Percentiles rank a stretch among this genome's conserved stretches.
These are phyloP conservation scores for Russula brevipes DNA, from an alignment of 768 basidiomycete genomes.

Conservation along the genomic window DNA sequence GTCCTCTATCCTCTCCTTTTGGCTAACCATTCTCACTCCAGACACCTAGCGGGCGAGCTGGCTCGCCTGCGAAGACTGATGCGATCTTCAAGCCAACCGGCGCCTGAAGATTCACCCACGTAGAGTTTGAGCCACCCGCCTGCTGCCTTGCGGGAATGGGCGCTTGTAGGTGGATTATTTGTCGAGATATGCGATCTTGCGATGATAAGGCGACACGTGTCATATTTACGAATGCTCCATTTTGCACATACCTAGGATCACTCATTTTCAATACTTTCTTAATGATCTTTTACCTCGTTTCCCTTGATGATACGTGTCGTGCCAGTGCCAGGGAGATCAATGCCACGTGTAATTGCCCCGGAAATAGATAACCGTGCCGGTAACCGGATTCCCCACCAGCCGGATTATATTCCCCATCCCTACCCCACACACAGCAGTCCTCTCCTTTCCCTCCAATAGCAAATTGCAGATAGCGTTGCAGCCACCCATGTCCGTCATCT, in stretches of 20 bases:
- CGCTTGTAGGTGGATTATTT: neutral
- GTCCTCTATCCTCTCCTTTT: neutral
- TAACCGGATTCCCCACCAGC: neutral
- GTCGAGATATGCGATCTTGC: neutral
- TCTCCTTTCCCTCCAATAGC: too few relatives aligned
- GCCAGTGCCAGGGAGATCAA: too few relatives aligned
- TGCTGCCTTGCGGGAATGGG: neutral
- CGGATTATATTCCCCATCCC: neutral
- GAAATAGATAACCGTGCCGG: too few relatives aligned
- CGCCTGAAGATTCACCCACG: slow-evolving; percentile 12
- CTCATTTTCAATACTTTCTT: slow-evolving; percentile 17
- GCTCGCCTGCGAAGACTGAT: slow-evolving; percentile 68
- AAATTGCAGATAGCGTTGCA: neutral
- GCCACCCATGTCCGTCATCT: slow-evolving; percentile 52
- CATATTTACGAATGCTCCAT: slow-evolving; percentile 19
- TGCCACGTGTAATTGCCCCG: too few relatives aligned
- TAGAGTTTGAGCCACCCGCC: slow-evolving; percentile 1
- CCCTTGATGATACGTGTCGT: too few relatives aligned
- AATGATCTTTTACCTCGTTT: neutral
- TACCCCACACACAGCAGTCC: neutral
- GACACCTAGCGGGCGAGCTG: slow-evolving; percentile 57
- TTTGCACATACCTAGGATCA: slow-evolving; percentile 17
- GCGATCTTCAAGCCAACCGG: slow-evolving; percentile 42
- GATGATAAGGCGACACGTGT: slow-evolving; percentile 1
- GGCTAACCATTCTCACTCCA: slow-evolving; percentile 30